A percentile compares a stretch with the other conserved stretches of the same genome.
phyloP scores from a whole-genome alignment of 331 rosid species.

The Ulmus americana region DNA sequence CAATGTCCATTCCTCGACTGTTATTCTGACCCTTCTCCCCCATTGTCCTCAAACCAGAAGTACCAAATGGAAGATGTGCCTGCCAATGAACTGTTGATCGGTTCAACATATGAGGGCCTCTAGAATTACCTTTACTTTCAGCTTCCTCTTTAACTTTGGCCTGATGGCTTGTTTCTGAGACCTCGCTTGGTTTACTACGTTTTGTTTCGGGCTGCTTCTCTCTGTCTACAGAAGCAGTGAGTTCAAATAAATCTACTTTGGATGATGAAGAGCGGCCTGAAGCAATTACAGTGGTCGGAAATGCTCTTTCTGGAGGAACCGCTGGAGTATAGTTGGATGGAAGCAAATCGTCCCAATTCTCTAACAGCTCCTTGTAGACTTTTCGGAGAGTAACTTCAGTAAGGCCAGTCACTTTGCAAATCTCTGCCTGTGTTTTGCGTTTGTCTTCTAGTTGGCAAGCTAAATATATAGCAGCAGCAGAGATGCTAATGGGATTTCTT shows the following conservation, averaged over 20 bases:
- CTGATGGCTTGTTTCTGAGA: conserved; percentile 40
- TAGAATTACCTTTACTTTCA: conserved; percentile 43
- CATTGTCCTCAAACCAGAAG: conserved; percentile 20
- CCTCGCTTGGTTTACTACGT: conserved; percentile 44
- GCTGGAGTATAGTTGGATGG: conserved; percentile 93
- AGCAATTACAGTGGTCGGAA: conserved; percentile 76
- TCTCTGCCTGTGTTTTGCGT: conserved; percentile 91
- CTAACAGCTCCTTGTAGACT: conserved; percentile 84
- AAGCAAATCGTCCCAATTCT: conserved; percentile 91
- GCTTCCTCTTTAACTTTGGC: conserved; percentile 45
- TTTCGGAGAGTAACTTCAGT: conserved; percentile 90
- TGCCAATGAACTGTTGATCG: conserved; percentile 50
- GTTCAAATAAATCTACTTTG: conserved; percentile 52
- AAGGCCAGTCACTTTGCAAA: conserved; percentile 92
- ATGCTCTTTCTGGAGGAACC: conserved; percentile 95
- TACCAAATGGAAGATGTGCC: conserved; percentile 42
- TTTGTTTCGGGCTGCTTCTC: conserved; percentile 56
- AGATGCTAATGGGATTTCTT: conserved; percentile 86
- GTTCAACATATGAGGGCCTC: conserved; percentile 26
- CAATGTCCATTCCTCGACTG: conserved; percentile 50
- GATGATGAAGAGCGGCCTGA: conserved; percentile 63
- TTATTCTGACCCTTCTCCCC: conserved; percentile 33
- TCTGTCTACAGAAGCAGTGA: conserved; percentile 38
- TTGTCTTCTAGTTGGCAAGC: conserved; percentile 99
- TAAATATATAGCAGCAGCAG: conserved; percentile 87